Evolutionary conservation across 73 alveolate species (phyloP).

Genomic region (Paramecium biaurelia): DNA sequence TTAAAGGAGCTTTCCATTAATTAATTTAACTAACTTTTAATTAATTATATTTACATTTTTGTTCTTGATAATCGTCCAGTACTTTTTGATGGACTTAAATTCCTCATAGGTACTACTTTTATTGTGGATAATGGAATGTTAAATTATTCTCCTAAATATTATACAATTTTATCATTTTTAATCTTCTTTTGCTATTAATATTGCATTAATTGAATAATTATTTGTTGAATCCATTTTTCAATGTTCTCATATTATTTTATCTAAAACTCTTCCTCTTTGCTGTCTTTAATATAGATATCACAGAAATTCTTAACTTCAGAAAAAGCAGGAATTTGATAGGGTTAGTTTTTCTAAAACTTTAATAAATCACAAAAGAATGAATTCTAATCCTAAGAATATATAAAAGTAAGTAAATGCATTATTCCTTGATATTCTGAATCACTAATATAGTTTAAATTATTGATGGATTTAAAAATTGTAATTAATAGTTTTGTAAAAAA

Average conservation of each 20-base stretch:
- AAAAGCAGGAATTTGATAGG: background rate
- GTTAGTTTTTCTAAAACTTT: background rate
- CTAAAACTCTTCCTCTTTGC: background rate
- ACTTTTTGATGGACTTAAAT: background rate
- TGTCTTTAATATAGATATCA: background rate
- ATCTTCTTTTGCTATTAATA: background rate
- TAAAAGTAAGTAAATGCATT: background rate
- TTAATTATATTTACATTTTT: background rate
- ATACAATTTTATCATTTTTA: background rate
- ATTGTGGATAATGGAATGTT: background rate
- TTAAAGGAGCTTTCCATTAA: conserved; percentile 8
- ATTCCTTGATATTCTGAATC: background rate
- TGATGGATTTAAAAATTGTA: background rate
- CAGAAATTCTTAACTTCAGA: background rate
- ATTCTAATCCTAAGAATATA: background rate
- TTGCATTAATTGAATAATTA: background rate
- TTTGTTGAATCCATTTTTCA: background rate
- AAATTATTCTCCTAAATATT: background rate
- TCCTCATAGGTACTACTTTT: background rate
- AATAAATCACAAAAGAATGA: conserved; percentile 1
- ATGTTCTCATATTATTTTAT: background rate
- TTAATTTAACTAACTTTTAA: background rate
- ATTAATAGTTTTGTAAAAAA: conserved; percentile 8
- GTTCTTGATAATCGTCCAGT: background rate
- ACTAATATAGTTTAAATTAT: background rate